phyloP scores from a whole-genome alignment of 2,329 filamentous ascomycete species.

The Xylariales sp. region DNA sequence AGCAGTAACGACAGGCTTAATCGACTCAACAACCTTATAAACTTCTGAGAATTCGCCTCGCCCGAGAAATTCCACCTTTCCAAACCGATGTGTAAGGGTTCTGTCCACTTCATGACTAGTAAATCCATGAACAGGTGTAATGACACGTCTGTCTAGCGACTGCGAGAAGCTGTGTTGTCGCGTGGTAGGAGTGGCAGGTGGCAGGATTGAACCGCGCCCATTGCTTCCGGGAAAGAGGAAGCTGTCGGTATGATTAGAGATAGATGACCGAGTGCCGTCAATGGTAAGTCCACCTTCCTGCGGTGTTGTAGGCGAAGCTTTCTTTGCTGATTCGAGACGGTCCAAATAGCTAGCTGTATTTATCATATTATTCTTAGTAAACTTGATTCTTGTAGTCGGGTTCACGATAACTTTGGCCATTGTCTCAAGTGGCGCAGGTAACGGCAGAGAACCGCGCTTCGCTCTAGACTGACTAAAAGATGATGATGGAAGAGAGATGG shows the following conservation, averaged over 20 bases:
- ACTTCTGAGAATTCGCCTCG: slow-evolving; percentile 95
- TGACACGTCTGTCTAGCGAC: slow-evolving; percentile 70
- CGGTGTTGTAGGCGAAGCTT: slow-evolving; percentile 78
- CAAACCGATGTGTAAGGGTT: slow-evolving; percentile 79
- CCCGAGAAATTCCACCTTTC: slow-evolving; percentile 82
- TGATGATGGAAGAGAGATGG: slow-evolving; percentile 52
- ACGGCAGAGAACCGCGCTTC: slow-evolving; percentile 49
- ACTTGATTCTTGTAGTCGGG: slow-evolving; percentile 54
- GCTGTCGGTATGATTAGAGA: slow-evolving; percentile 69
- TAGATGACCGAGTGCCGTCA: slow-evolving; percentile 85
- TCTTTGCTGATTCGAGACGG: slow-evolving; percentile 62
- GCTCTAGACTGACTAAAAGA: slow-evolving; percentile 54
- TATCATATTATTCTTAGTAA: slow-evolving; percentile 64
- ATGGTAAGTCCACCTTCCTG: slow-evolving; percentile 78
- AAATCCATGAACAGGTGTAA: slow-evolving; percentile 76
- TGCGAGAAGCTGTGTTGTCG: slow-evolving; percentile 67
- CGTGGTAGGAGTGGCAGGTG: slow-evolving; percentile 85
- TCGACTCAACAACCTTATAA: slow-evolving; percentile 74
- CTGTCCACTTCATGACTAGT: slow-evolving; percentile 81
- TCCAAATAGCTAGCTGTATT: slow-evolving; percentile 72
- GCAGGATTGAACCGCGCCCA: slow-evolving; percentile 57
- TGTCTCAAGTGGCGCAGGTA: slow-evolving; percentile 52
- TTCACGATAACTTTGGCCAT: slow-evolving; percentile 43
- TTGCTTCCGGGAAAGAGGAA: slow-evolving; percentile 53
- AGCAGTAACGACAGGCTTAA: slow-evolving; percentile 55